These are phyloP conservation scores for Syncephalis plumigaleata DNA, from an alignment of 371 early-diverging fungal genomes.

Conservation along the genomic window DNA sequence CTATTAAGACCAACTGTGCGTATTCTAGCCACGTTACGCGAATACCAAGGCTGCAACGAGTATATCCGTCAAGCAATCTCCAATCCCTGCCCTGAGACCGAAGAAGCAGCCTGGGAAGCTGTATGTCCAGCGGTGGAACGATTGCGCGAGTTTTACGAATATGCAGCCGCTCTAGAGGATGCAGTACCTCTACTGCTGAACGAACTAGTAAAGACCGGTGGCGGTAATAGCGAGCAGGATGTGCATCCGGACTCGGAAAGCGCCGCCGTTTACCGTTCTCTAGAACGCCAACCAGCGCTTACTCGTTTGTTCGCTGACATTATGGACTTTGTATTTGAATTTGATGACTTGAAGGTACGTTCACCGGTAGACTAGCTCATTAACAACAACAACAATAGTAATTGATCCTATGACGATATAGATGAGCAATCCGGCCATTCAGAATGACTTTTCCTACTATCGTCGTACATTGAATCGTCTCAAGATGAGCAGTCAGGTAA, in stretches of 20 bases:
- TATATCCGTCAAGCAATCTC: slow-evolving; percentile 61
- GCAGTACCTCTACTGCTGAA: neutral
- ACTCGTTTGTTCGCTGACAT: slow-evolving; percentile 63
- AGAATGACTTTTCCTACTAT: slow-evolving; percentile 94
- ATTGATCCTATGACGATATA: slow-evolving; percentile 15
- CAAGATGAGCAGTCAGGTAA: slow-evolving; percentile 28
- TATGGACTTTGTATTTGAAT: slow-evolving; percentile 70
- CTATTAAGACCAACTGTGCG: slow-evolving; percentile 23
- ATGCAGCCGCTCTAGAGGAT: slow-evolving; percentile 46
- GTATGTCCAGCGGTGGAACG: slow-evolving; percentile 59
- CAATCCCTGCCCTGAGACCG: slow-evolving; percentile 56
- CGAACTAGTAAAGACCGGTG: neutral
- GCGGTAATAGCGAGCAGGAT: neutral
- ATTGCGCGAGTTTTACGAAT: slow-evolving; percentile 61
- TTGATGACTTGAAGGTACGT: slow-evolving; percentile 74
- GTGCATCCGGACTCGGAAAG: neutral
- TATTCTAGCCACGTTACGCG: slow-evolving; percentile 24
- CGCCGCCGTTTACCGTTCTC: slow-evolving; percentile 1
- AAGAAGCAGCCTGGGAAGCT: slow-evolving; percentile 70
- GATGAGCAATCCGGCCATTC: slow-evolving; percentile 81
- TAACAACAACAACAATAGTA: no score
- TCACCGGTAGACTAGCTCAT: no score
- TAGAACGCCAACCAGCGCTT: slow-evolving; percentile 57
- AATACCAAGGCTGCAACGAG: slow-evolving; percentile 44
- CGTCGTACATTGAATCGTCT: slow-evolving; percentile 73